A percentile compares a stretch with the other conserved stretches of the same genome.
phyloP scores from a whole-genome alignment of 345 rosid genomes.

The Hibiscus mutabilis region DNA sequence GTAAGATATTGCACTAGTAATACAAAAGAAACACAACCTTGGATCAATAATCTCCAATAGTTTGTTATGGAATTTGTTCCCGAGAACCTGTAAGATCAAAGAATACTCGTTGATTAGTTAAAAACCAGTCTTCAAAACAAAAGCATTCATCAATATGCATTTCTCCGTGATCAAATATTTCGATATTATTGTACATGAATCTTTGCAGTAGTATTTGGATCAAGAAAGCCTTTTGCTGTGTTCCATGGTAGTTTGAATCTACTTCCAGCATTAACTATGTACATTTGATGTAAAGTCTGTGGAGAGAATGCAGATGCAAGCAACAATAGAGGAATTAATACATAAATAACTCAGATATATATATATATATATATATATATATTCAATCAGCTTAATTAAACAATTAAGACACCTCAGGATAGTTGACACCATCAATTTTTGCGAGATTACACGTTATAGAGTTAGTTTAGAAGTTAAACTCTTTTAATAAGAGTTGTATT shows the following conservation, averaged over 20 bases:
- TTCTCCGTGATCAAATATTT: not conserved
- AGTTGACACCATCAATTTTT: conserved; percentile 97
- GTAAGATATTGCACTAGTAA: not conserved
- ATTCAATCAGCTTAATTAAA: not conserved
- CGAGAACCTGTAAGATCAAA: conserved; percentile 60
- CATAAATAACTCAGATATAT: not conserved
- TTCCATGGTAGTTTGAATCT: conserved; percentile 87
- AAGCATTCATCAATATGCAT: too few relatives aligned
- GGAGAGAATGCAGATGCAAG: conserved; percentile 14
- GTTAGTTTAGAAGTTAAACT: too few relatives aligned
- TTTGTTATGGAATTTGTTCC: conserved; percentile 63
- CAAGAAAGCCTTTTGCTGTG: conserved; percentile 86
- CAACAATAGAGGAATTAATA: conserved; percentile 7
- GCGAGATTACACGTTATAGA: too few relatives aligned
- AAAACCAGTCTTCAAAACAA: not conserved
- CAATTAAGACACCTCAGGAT: conserved; percentile 72
- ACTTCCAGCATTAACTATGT: conserved; percentile 80
- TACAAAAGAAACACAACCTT: conserved; percentile 40
- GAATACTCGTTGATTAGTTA: conserved; percentile 18
- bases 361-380: not conserved
- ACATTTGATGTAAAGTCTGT: conserved; percentile 95
- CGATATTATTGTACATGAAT: conserved; percentile 50
- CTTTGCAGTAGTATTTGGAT: conserved; percentile 86
- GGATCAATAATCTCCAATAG: conserved; percentile 76
- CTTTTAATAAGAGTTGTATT: too few relatives aligned